Percentiles rank a stretch among this genome's conserved stretches.
Conservation (phyloP, 1,284 basidiomycete genomes). For the Puccinia triticina region DNA sequence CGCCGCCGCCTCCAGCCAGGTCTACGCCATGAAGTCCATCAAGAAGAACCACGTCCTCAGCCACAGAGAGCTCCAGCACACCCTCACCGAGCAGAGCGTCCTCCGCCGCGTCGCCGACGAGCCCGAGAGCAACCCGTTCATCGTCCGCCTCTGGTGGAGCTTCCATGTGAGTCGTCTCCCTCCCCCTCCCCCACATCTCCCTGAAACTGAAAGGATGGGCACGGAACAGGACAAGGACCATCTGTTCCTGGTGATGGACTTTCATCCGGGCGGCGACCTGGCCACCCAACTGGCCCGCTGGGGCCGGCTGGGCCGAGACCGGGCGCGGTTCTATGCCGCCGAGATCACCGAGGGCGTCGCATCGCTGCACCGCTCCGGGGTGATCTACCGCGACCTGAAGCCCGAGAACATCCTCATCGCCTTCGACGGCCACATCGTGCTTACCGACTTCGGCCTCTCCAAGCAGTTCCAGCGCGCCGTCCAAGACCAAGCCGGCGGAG, state of each 20-base stretch:
- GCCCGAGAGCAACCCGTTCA: constrained; percentile 74
- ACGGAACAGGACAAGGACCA: constrained; percentile 51
- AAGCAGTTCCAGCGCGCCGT: constrained; percentile 64
- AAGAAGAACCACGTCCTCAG: constrained; percentile 93
- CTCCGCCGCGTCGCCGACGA: constrained; percentile 78
- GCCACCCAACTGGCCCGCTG: constrained; percentile 93
- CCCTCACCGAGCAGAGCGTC: constrained; percentile 89
- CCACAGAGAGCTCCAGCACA: constrained; percentile 92
- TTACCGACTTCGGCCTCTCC: constrained; percentile 91
- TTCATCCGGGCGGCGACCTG: constrained; percentile 92
- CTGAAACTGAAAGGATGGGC: too few species aligned
- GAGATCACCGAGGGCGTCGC: constrained; percentile 95
- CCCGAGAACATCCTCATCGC: constrained; percentile 95
- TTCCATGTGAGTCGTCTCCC: constrained; percentile 67
- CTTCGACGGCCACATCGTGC: constrained; percentile 86
- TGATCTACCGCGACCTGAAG: constrained; percentile 75
- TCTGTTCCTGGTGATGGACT: constrained; percentile 67
- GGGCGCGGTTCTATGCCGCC: constrained; percentile 91
- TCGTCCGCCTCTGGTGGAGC: constrained; percentile 90
- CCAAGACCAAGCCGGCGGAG: constrained; percentile 31
- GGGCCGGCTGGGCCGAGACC: constrained; percentile 85
- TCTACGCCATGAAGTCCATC: constrained; percentile 94
- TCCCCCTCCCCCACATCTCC: too few species aligned
- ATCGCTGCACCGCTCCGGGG: constrained; percentile 81
- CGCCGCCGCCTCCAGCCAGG: constrained; percentile 50